Percentiles rank a stretch among this genome's conserved stretches.
Conservation (phyloP, 192 early-diverging fungal genomes). For the Coemansia sp. region DNA sequence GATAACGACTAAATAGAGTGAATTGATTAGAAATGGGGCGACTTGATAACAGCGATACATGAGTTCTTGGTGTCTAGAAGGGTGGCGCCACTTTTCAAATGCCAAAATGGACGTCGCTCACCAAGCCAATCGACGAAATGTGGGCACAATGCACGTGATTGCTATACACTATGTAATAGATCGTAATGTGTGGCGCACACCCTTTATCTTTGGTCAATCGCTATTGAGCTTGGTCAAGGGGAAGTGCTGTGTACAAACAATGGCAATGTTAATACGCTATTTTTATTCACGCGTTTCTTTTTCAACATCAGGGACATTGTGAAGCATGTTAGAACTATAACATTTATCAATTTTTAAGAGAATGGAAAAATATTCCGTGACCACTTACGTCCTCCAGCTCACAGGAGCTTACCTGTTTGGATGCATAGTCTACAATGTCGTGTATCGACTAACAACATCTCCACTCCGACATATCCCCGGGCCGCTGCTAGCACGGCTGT, state of each 20-base stretch:
- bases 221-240: not conserved
- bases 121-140: not conserved
- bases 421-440: not conserved
- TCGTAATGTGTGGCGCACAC: not conserved
- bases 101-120: not conserved
- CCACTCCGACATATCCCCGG: conserved; percentile 22
- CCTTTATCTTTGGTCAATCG: not conserved
- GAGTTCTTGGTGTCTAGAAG: no score
- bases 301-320: not conserved
- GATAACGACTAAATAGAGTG: not conserved
- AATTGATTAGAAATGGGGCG: not conserved
- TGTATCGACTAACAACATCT: not conserved
- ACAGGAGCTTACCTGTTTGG: not conserved
- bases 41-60: not conserved
- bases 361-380: not conserved
- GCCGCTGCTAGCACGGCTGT: conserved; percentile 5
- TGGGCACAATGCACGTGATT: conserved; percentile 2
- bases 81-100: no score
- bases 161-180: not conserved
- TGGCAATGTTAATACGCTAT: no score
- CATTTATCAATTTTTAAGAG: not conserved
- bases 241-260: no score
- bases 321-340: no score
- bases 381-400: not conserved
- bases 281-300: not conserved